phyloP scores from a whole-genome alignment of 2,329 filamentous ascomycete genomes.

The Botrytis tulipae region DNA sequence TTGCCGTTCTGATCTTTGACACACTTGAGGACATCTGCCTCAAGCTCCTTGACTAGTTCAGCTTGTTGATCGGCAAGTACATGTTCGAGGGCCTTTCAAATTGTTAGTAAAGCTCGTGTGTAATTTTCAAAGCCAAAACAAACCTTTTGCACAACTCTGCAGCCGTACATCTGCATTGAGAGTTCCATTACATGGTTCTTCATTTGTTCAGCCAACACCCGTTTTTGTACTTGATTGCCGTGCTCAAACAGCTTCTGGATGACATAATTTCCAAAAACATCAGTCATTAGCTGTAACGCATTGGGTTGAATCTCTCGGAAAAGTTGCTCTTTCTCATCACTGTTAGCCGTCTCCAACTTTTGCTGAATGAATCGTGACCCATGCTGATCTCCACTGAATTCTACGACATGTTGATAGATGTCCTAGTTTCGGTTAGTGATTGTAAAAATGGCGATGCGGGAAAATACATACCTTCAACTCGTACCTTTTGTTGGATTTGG shows the following conservation, averaged over 20 bases:
- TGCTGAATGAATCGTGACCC: conserved; percentile 94
- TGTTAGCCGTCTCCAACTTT: conserved; percentile 88
- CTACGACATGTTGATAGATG: conserved; percentile 82
- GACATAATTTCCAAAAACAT: conserved; percentile 97
- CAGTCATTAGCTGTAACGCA: conserved; percentile 84
- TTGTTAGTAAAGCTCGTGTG: conserved; percentile 24
- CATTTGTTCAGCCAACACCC: conserved; percentile 80
- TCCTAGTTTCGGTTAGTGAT: conserved; percentile 51
- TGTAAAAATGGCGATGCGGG: neutral
- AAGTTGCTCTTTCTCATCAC: conserved; percentile 89
- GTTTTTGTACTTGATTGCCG: conserved; percentile 91
- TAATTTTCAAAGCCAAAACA: conserved; percentile 25
- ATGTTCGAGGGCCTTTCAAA: conserved; percentile 75
- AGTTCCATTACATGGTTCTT: conserved; percentile 77
- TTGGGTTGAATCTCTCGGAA: conserved; percentile 87
- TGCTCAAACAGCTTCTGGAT: conserved; percentile 98
- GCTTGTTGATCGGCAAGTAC: conserved; percentile 90
- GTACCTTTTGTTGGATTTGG: conserved; percentile 69
- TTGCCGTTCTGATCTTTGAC: conserved; percentile 91
- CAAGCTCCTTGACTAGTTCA: conserved; percentile 77
- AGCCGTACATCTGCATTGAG: conserved; percentile 88
- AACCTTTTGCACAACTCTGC: conserved; percentile 92
- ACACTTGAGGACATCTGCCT: conserved; percentile 70
- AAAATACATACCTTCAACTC: conserved; percentile 64
- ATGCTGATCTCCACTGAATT: conserved; percentile 94